Base-by-base conservation (phyloP, 345 rosid genomes). In the Adansonia digitata region DNA sequence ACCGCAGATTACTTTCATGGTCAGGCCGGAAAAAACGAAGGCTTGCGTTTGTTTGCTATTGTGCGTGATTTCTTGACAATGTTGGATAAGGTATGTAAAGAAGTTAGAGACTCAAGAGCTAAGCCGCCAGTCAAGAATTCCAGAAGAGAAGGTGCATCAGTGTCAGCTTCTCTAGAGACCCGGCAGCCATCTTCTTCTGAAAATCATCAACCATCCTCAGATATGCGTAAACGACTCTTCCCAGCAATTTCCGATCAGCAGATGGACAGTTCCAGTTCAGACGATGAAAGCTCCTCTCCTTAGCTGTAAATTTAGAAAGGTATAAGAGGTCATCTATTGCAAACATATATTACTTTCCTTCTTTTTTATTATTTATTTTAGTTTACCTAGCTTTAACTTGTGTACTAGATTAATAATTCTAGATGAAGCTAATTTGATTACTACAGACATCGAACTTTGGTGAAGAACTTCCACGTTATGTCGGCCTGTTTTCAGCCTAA, bases 1-100 rank as follows among this genome's bases (percentile, higher is more conserved):
- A 82, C 91, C 13, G 98, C 86, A 9, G 97, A 92, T 74, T 94
- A 91, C 70, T 94, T 94, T 77, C 97, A 92, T 56, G 97, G 97
- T 27, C 79, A 82, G 11, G 79, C 97, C 0, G 89, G 89, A 1
- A 91, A 80, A 69, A 85, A 86, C 39, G 98, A 92, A 85, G 98
- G 98, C n/a, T 52, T 89, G 46, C 90, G 97, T 43, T 80, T 94
- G 80, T 94, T 94, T 59, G 81, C 78, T n/a, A 87, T 88, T 20
- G 90, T 92, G 4, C 84, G 94, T 0, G 94, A 92, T 77, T 94
- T 94, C 89, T 83, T 92, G 84, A 27, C 84, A 9, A 92, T 89
- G 91, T 46, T 94, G 74, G 98, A 91, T 73, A 89, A 85, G 84
- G 85, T 78, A 63, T 92, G 98, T 76, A 89, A 73, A 82, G 85